Evolutionary conservation across 2,329 filamentous ascomycete genomes (phyloP), one percentile per base, ranked within the genome.

Genomic region (Pseudogymnoascus sp.): DNA sequence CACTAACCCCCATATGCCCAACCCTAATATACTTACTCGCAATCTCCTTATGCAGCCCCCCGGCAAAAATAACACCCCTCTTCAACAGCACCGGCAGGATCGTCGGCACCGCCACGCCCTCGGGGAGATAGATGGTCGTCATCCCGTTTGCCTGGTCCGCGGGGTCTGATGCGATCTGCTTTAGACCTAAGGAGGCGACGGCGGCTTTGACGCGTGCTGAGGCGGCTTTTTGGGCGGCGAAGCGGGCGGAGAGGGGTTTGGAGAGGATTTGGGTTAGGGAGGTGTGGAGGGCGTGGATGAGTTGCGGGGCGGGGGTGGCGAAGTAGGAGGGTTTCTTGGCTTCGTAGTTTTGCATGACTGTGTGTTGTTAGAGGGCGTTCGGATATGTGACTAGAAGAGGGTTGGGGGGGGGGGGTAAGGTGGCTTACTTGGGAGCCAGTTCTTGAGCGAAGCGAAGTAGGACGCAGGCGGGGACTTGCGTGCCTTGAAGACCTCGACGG

Each of bases 341-440:
- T 80, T 99, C 95, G 78, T 99, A 99, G 79, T 97, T 97, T 79
- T 95, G 87, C 93, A 99, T 97, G 77, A 99, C 89, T 90, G 65
- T 65, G 21, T 7, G 42, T 7, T 23, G 42, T 53, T 15, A 21
- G 57, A 57, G 28, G 59, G 5, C 13, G 13, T 28, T 28, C 9
- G 26, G 26, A 28, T 8, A 28, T 1, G 26, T 6, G 4, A 47
- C 15, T 10, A 4, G 65, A 60, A 19, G 13, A n/a, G 38, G 28
- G 13, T 21, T 13, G 33, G 9, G 31, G 10, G 5, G 53, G 11
- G 23, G 26, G 19, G 61, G 21, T 28, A 57, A n/a, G 21, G 40
- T 4, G 40, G 77, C 84, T 71, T 81, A 91, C 88, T 95, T 57
- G 93, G 93, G 64, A 93, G 80, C 95, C 95, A 99, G 79, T 97